phyloP scores from a whole-genome alignment of 2,329 filamentous ascomycete species.

The Xylariales sp. region DNA sequence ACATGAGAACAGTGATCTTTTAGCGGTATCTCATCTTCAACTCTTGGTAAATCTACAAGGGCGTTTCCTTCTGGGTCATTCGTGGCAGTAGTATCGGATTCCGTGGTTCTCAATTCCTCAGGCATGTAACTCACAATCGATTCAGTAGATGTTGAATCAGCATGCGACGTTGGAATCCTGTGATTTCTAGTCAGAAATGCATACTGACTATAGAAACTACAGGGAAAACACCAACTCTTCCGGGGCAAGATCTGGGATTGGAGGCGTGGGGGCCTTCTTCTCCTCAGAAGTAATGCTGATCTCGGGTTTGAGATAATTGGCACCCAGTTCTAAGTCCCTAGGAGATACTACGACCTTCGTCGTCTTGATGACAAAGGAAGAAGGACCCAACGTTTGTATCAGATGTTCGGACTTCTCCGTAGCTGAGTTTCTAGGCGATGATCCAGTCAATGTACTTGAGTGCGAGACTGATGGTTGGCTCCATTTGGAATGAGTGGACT shows the following conservation, averaged over 20 bases:
- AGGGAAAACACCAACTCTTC: too few species aligned
- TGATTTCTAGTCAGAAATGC: too few species aligned
- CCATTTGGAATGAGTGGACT: conserved; percentile 41
- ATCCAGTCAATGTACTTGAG: conserved; percentile 27
- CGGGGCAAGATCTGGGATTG: conserved; percentile 24
- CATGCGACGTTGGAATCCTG: too few species aligned
- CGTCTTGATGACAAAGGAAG: conserved; percentile 36
- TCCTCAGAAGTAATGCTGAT: conserved; percentile 31
- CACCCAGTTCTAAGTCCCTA: conserved; percentile 25
- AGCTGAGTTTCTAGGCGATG: conserved; percentile 22
- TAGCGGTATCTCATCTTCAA: too few species aligned
- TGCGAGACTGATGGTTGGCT: conserved; percentile 30
- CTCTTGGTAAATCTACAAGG: too few species aligned
- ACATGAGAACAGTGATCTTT: too few species aligned
- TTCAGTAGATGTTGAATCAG: too few species aligned
- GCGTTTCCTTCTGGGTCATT: too few species aligned
- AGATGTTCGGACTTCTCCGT: conserved; percentile 24
- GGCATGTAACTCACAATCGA: too few species aligned
- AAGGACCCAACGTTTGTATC: conserved; percentile 35
- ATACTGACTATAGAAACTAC: too few species aligned
- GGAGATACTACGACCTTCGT: conserved; percentile 32
- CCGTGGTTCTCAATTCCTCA: too few species aligned
- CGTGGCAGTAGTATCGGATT: too few species aligned
- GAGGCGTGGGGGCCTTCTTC: conserved; percentile 19
- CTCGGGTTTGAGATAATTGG: conserved; percentile 28